These are phyloP conservation scores for Fraxinus cuspidata DNA, from an alignment of 257 asterid genomes.

Conservation along the genomic window DNA sequence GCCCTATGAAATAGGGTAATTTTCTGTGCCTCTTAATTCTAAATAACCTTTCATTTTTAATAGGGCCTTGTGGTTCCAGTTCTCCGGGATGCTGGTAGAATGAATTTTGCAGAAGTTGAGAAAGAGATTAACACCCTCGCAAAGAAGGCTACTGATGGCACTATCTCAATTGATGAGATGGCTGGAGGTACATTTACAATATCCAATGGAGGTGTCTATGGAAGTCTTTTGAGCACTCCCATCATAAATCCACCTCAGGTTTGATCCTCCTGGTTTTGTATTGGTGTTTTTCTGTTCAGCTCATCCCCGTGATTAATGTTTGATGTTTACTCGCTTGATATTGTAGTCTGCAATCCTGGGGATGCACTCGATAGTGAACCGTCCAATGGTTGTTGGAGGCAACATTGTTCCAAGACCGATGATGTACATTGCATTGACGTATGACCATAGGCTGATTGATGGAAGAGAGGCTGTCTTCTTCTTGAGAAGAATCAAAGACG, in stretches of 20 bases:
- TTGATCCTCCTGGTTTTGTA: slow-evolving; percentile 6
- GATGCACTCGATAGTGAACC: slow-evolving; percentile 94
- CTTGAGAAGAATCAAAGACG: slow-evolving; percentile 88
- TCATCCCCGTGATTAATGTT: not conserved
- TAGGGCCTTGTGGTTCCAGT: slow-evolving; percentile 99
- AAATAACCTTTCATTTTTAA: slow-evolving; percentile 21
- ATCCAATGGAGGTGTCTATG: slow-evolving; percentile 98
- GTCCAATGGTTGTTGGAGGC: slow-evolving; percentile 97
- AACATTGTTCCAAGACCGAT: slow-evolving; percentile 82
- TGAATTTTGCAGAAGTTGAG: slow-evolving; percentile 98
- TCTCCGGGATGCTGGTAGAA: slow-evolving; percentile 80
- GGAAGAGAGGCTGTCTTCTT: slow-evolving; percentile 99
- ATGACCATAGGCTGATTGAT: slow-evolving; percentile 94
- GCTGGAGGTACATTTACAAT: slow-evolving; percentile 98
- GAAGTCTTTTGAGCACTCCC: slow-evolving; percentile 97
- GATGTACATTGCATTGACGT: slow-evolving; percentile 96
- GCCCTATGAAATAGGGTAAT: not conserved
- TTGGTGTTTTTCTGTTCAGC: not conserved
- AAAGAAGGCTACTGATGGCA: slow-evolving; percentile 87
- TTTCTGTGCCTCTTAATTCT: slow-evolving; percentile 11
- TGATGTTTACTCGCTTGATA: slow-evolving; percentile 17
- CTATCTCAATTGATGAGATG: slow-evolving; percentile 97
- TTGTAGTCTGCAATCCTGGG: slow-evolving; percentile 94
- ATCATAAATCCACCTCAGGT: slow-evolving; percentile 99
- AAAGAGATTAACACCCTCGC: slow-evolving; percentile 86